Conservation (phyloP, 164 flowering plant species). For the Aristolochia californica region DNA sequence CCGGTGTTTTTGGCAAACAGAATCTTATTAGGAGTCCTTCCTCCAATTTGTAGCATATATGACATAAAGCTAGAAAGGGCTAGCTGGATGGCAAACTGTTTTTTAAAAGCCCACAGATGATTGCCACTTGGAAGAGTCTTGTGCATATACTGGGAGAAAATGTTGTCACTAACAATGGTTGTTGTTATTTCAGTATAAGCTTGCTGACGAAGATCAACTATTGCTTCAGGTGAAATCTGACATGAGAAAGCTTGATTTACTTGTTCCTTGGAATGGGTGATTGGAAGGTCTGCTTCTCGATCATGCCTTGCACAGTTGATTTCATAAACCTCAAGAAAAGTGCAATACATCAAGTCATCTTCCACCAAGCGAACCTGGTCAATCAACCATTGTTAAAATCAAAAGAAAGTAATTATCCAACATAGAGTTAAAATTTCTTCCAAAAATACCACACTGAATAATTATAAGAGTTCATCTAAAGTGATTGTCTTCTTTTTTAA, state of each 20-base stretch:
- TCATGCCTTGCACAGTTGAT: constrained; percentile 90
- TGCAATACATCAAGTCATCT: constrained; percentile 94
- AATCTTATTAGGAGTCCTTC: constrained; percentile 96
- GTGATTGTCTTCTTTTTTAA: no score
- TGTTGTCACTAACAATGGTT: constrained; percentile 53
- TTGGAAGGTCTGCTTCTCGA: constrained; percentile 92
- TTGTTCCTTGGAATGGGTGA: constrained; percentile 88
- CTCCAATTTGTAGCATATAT: constrained; percentile 93
- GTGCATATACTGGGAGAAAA: constrained; percentile 95
- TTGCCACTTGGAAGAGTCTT: constrained; percentile 77
- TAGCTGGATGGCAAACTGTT: constrained; percentile 93
- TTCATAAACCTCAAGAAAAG: constrained; percentile 98
- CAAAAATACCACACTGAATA: no score
- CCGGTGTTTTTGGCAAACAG: constrained; percentile 96
- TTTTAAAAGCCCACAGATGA: constrained; percentile 97
- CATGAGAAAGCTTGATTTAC: constrained; percentile 92
- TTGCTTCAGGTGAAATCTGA: constrained; percentile 77
- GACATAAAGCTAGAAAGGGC: constrained; percentile 96
- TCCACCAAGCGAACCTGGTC: constrained; percentile 95
- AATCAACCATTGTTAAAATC: no score
- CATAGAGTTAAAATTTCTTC: no score
- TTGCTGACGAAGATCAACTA: constrained; percentile 89
- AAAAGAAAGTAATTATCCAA: no score
- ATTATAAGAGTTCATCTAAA: no score
- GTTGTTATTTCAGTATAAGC: constrained; percentile 86